These are phyloP conservation scores for Fusarium scirpi DNA, from an alignment of 2,329 filamentous ascomycete species.

Conservation along the genomic window DNA sequence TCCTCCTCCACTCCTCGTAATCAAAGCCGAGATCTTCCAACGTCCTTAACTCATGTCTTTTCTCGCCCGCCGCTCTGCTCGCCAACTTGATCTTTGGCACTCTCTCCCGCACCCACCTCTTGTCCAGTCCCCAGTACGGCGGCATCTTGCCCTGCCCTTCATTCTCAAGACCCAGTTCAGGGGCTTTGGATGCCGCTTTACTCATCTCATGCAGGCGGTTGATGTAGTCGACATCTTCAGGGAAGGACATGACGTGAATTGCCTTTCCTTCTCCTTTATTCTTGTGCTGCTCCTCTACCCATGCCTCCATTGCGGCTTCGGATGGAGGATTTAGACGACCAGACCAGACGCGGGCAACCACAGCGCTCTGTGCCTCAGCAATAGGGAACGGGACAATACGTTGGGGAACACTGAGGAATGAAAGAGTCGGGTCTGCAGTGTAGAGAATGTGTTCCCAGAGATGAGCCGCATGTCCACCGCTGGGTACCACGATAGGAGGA, in stretches of 20 bases:
- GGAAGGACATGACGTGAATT: slow-evolving; percentile 59
- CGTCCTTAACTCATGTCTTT: slow-evolving; percentile 50
- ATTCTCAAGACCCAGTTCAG: slow-evolving; percentile 51
- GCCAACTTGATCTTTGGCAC: slow-evolving; percentile 58
- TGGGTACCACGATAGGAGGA: slow-evolving; percentile 66
- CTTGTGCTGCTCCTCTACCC: slow-evolving; percentile 68
- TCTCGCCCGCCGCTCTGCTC: slow-evolving; percentile 52
- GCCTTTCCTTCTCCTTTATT: slow-evolving; percentile 57
- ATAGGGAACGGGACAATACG: slow-evolving; percentile 79
- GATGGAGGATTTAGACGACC: slow-evolving; percentile 69
- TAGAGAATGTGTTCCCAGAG: slow-evolving; percentile 79
- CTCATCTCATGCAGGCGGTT: slow-evolving; percentile 67
- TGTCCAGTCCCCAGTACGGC: slow-evolving; percentile 56
- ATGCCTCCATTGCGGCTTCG: slow-evolving; percentile 66
- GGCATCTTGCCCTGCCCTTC: slow-evolving; percentile 54
- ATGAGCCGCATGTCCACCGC: slow-evolving; percentile 74
- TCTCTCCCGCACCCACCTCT: slow-evolving; percentile 55
- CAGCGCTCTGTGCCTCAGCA: slow-evolving; percentile 75
- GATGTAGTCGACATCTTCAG: slow-evolving; percentile 70
- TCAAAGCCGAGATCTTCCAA: slow-evolving; percentile 56
- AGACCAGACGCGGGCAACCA: slow-evolving; percentile 75
- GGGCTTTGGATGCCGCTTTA: slow-evolving; percentile 49
- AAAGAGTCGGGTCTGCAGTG: slow-evolving; percentile 72
- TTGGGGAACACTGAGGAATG: slow-evolving; percentile 73
- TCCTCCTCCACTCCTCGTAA: slow-evolving; percentile 50